A percentile compares a stretch with the other conserved stretches of the same genome.
These are phyloP conservation scores for Hymenoscyphus salicellus DNA, from an alignment of 2,329 filamentous ascomycete species.

Conservation along the genomic window DNA sequence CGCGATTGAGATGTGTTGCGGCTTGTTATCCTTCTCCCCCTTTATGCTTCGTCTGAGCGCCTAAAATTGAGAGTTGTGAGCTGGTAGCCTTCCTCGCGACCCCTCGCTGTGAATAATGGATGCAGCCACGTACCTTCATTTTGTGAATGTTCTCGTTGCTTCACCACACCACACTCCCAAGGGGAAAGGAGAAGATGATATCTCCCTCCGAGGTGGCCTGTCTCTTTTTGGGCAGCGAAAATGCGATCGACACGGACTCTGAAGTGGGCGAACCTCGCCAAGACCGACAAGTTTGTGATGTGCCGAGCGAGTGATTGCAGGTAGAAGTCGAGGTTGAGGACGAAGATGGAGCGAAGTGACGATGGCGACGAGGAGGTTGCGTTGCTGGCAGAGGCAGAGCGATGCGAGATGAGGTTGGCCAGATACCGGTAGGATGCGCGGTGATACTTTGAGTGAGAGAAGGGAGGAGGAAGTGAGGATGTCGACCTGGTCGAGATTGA, in stretches of 20 bases:
- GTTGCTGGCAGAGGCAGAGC: not conserved
- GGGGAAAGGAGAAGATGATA: not conserved
- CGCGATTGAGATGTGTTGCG: constrained; percentile 63
- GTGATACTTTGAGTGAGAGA: not conserved
- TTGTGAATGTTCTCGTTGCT: constrained; percentile 25
- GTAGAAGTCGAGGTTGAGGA: not conserved
- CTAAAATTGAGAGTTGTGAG: constrained; percentile 39
- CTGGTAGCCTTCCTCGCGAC: constrained; percentile 8
- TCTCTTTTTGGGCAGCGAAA: not conserved
- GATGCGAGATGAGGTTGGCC: not conserved
- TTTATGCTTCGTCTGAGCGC: constrained; percentile 68
- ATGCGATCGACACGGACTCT: not conserved
- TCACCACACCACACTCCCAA: constrained; percentile 20
- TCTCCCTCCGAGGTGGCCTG: constrained; percentile 10
- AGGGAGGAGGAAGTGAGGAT: not conserved
- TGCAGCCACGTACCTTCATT: constrained; percentile 29
- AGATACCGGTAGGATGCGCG: not conserved
- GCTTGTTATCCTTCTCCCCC: constrained; percentile 62
- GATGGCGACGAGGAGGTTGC: constrained; percentile 3
- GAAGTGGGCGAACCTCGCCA: not conserved
- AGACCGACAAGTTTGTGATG: not conserved
- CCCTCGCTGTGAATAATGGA: constrained; percentile 8
- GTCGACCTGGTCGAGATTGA: not conserved
- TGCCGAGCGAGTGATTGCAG: not conserved
- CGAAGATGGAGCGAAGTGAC: constrained; percentile 8